Evolutionary conservation across 75 land plant genomes (phyloP).

Genomic region (Picea glauca): DNA sequence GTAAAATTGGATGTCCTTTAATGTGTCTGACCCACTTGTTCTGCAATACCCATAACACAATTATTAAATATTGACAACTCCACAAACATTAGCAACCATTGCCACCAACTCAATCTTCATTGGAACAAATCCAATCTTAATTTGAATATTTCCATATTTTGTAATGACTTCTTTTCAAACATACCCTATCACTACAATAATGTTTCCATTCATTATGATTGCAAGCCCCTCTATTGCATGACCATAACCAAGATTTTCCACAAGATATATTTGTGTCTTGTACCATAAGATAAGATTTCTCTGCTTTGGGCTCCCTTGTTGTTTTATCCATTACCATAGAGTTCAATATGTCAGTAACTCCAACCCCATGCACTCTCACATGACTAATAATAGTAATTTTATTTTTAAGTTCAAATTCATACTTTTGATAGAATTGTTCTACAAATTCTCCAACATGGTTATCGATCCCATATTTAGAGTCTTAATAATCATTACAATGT

Average conservation of each 20-base stretch:
- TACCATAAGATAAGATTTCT: conserved; percentile 72
- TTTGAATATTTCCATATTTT: conserved; percentile 87
- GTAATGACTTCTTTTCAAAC: conserved; percentile 78
- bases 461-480: conserved; percentile 22
- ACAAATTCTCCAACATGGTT: conserved; percentile 53
- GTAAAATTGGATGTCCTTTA: conserved; percentile 98
- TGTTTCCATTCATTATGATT: too few relatives aligned
- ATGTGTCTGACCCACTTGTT: conserved; percentile 98
- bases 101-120: conserved; percentile 25
- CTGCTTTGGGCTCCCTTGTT: conserved; percentile 43
- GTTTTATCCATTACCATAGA: conserved; percentile 41
- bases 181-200: conserved; percentile 49
- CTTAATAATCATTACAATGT: conserved; percentile 88
- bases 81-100: conserved; percentile 84
- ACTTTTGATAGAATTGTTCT: too few relatives aligned
- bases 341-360: conserved; percentile 80
- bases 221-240: too few relatives aligned
- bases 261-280: conserved; percentile 29
- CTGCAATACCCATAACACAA: conserved; percentile 87
- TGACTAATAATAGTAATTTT: conserved; percentile 66
- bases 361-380: conserved; percentile 27
- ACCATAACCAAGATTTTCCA: too few relatives aligned
- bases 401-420: conserved; percentile 54
- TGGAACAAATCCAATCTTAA: conserved; percentile 46
- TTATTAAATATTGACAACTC: neutral